Conservation (phyloP, 1,284 basidiomycete genomes). For the Athelia sp. region DNA sequence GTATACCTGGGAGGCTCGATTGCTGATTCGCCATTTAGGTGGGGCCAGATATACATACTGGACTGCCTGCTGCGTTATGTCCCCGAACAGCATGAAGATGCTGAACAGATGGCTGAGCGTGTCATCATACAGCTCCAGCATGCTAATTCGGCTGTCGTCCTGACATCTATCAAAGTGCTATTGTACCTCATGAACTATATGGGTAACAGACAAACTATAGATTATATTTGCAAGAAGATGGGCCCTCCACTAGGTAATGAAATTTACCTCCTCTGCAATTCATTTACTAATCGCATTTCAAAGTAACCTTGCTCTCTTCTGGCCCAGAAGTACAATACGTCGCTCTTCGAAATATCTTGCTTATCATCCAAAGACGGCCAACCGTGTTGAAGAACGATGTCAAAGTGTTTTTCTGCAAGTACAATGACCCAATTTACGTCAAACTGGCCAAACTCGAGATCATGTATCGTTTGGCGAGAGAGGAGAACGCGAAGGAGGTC, state of each 20-base stretch:
- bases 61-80: slow-evolving; percentile 93
- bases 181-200: slow-evolving; percentile 99
- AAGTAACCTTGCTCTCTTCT: slow-evolving; percentile 91
- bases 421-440: slow-evolving; percentile 99
- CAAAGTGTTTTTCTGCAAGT: slow-evolving; percentile 99
- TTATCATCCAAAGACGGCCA: slow-evolving; percentile 94
- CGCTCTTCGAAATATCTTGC: slow-evolving; percentile 91
- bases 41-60: slow-evolving; percentile 99
- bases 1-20: neutral
- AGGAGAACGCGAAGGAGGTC: slow-evolving; percentile 89
- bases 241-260: slow-evolving; percentile 85
- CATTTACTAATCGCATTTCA: slow-evolving; percentile 2
- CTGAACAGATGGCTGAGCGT: slow-evolving; percentile 91
- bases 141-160: slow-evolving; percentile 91
- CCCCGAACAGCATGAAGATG: slow-evolving; percentile 83
- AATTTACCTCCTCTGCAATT: neutral
- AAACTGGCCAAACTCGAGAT: slow-evolving; percentile 98
- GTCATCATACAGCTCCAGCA: slow-evolving; percentile 90
- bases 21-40: slow-evolving; percentile 44
- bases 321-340: slow-evolving; percentile 99
- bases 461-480: slow-evolving; percentile 92
- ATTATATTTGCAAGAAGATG: slow-evolving; percentile 94
- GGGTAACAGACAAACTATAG: slow-evolving; percentile 82
- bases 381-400: slow-evolving; percentile 94
- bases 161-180: slow-evolving; percentile 93